phyloP scores from a whole-genome alignment of 345 rosid genomes.

The Cardamine resedifolia region DNA sequence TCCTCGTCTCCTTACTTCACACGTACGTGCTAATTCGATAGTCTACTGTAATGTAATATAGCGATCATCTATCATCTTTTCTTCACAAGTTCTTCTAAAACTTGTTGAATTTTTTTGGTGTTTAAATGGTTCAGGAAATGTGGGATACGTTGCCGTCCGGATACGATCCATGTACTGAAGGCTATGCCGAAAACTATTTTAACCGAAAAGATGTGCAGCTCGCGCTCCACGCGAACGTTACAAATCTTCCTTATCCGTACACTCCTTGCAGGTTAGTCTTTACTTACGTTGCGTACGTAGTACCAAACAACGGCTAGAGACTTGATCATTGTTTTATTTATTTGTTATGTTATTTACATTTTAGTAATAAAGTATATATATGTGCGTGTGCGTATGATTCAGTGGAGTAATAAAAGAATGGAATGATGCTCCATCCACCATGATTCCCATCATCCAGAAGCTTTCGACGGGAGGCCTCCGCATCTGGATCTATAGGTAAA shows the following conservation, averaged over 20 bases:
- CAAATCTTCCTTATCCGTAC: conserved; percentile 61
- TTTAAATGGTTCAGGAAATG: conserved; percentile 48
- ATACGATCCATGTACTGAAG: conserved; percentile 70
- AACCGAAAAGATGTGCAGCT: conserved; percentile 70
- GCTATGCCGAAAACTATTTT: conserved; percentile 51
- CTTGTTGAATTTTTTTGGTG: neutral
- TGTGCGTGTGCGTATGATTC: neutral
- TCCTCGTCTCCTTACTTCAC: conserved; percentile 40
- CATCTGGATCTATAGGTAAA: conserved; percentile 72
- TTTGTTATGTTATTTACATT: neutral
- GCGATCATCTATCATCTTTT: neutral
- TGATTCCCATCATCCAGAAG: conserved; percentile 60
- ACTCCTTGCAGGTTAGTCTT: conserved; percentile 61
- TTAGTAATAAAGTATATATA: neutral
- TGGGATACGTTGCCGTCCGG: conserved; percentile 60
- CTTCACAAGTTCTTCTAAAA: neutral
- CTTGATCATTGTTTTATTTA: neutral
- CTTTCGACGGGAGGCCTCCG: conserved; percentile 58
- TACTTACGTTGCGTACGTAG: neutral
- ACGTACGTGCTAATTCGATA: conserved; percentile 20
- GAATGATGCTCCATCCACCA: conserved; percentile 51
- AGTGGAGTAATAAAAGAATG: conserved; percentile 45
- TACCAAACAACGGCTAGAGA: neutral
- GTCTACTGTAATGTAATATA: neutral
- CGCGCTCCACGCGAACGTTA: conserved; percentile 70